Evolutionary conservation across 2,329 filamentous ascomycete genomes (phyloP), one percentile per base, ranked within the genome.

Genomic region (Verticillium dahliae): DNA sequence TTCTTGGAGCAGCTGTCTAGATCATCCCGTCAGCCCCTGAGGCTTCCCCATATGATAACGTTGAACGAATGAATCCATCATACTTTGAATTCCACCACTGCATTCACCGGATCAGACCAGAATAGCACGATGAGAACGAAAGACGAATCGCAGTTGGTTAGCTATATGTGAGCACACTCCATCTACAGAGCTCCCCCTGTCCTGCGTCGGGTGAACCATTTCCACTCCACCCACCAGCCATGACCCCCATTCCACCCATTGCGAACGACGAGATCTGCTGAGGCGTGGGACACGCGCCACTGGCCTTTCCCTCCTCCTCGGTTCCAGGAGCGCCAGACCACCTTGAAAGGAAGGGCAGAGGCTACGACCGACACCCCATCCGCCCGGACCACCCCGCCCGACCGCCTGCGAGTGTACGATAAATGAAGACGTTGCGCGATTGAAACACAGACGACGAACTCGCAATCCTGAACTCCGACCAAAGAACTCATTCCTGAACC

Each of bases 381-480:
- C 45, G 18, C 45, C 11, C 45, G 45, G 45, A 52, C 45, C 45
- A n/a, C 45, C 18, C 15, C 45, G 9, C 18, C n/a, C 45, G 11
- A 27, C 45, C 45, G 18, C 45, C 45, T 27, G 45, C 45, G 45
- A 52, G 45, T 52, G 18, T 10, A 31, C 27, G 27, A 31, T 31
- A 52, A 52, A 52, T 27, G n/a, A 52, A 52, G 45, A 52, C 45
- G 45, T 52, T 52, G 45, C 45, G 45, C 45, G 18, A 52, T 27
- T 52, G 45, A 52, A 52, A 52, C 45, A 52, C 45, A 10, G 45
- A 18, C 45, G 45, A 52, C 45, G 22, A 52, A 52, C 45, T 64
- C 62, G 62, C 62, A 65, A 65, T 63, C 63, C 63, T 65, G 60
- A 65, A 65, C 63, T 65, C 63, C 63, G 60, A 62, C 63, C 61